Base-by-base conservation (phyloP, 2,329 filamentous ascomycete species). In the Biscogniauxia mediterranea region DNA sequence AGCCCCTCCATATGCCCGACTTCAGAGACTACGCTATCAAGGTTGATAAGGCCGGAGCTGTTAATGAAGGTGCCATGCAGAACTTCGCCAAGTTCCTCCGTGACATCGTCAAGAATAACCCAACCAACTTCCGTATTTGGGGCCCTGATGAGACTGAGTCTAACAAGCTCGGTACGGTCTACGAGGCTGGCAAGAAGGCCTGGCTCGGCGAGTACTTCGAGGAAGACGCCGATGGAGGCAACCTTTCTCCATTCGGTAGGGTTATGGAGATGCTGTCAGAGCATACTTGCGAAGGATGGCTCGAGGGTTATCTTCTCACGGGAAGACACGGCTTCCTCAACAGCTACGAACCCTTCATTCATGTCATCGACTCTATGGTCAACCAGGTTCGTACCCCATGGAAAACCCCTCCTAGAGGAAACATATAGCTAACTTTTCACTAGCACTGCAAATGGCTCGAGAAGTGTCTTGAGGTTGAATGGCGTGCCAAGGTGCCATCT, bases 241-340 rank as follows among this genome's bases (percentile, higher is more conserved):
- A 93, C 69, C 79, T 93, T 23, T 83, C 86, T 5, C 83, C 79
- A 19, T 81, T 82, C 15, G 90, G 90, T 17, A 83, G 89, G 26
- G 90, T 93, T 42, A 93, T 93, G 89, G 90, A 93, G 74, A 93
- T 93, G 73, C 83, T 93, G n/a, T 90, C 87, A 19, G 90, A 93
- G 75, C 90, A 93, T 72, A 93, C 89, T 17, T 86, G 85, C 62
- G 90, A 93, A 74, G 90, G 89, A 25, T 93, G 90, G 90, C 80
- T 93, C 17, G 90, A 93, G 78, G 90, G 90, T 2, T 93, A 93
- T 72, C 77, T 91, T 51, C 81, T 93, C 2, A 91, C 86, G 58
- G 90, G 90, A 26, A 84, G 90, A 5, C 90, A 93, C 66, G 90
- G 90, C 13, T 73, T 93, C 61, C 83, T 93, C 61, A 93, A 92